These are phyloP conservation scores for Monosporascus sp. DNA, from an alignment of 2,329 filamentous ascomycete genomes.

Conservation along the genomic window DNA sequence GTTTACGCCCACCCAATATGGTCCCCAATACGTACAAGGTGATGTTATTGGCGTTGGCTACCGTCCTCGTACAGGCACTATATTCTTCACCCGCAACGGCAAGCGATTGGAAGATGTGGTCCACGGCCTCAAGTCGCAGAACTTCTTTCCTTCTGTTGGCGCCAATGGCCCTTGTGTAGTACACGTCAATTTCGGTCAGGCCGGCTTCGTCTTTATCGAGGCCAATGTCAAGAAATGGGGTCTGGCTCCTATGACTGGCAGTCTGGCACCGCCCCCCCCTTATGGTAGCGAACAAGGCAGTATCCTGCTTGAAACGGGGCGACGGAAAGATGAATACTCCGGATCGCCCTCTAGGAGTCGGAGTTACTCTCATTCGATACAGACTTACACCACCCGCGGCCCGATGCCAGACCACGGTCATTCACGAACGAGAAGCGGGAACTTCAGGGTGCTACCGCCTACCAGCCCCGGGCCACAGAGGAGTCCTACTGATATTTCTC, in stretches of 20 bases:
- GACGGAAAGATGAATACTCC: conserved; percentile 51
- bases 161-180: conserved; percentile 89
- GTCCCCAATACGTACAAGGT: conserved; percentile 80
- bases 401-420: conserved; percentile 55
- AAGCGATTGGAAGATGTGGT: conserved; percentile 94
- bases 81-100: conserved; percentile 98
- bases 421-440: conserved; percentile 69
- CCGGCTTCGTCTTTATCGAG: conserved; percentile 98
- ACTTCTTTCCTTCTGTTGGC: conserved; percentile 96
- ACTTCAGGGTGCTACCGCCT: conserved; percentile 68
- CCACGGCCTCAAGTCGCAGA: conserved; percentile 88
- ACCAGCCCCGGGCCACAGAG: conserved; percentile 84
- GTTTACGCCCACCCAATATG: conserved; percentile 74
- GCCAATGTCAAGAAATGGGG: conserved; percentile 99
- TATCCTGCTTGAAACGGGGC: conserved; percentile 84
- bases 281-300: conserved; percentile 97
- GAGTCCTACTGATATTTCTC: conserved; percentile 91
- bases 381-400: conserved; percentile 34
- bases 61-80: conserved; percentile 83
- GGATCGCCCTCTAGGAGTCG: conserved; percentile 38
- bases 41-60: conserved; percentile 96
- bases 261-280: conserved; percentile 87
- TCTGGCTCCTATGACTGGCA: conserved; percentile 90
- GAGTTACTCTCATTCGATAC: conserved; percentile 40
- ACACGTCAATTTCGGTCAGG: conserved; percentile 96